These are phyloP conservation scores for Pholiota microspora DNA, from an alignment of 768 basidiomycete genomes.

Conservation along the genomic window DNA sequence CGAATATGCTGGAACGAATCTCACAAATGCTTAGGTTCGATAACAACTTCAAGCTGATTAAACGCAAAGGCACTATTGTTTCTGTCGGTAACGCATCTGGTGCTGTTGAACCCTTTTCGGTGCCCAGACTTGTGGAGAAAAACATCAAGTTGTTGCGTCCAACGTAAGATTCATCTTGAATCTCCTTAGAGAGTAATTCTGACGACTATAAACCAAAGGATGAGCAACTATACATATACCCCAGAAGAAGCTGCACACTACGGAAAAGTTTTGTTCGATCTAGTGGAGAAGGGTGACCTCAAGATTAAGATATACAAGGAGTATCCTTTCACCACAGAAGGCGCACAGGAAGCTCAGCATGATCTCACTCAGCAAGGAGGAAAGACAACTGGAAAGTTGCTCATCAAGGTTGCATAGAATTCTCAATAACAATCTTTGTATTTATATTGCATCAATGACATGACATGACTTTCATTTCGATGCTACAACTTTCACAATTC, in stretches of 20 bases:
- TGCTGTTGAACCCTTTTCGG: conserved; percentile 70
- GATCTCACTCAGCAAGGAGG: conserved; percentile 67
- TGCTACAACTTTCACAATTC: background rate
- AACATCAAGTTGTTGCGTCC: conserved; percentile 79
- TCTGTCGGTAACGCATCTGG: conserved; percentile 93
- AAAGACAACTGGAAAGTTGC: conserved; percentile 81
- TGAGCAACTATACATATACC: conserved; percentile 72
- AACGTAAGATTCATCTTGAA: conserved; percentile 44
- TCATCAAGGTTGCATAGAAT: conserved; percentile 58
- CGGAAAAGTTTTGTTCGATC: conserved; percentile 57
- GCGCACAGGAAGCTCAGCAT: conserved; percentile 69
- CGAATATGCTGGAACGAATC: background rate
- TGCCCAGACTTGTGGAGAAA: conserved; percentile 74
- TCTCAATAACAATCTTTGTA: background rate
- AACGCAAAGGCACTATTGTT: conserved; percentile 87
- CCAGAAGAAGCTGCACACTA: conserved; percentile 73
- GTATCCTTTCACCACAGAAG: conserved; percentile 84
- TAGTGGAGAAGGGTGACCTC: conserved; percentile 57
- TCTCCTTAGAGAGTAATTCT: background rate
- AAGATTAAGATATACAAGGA: conserved; percentile 71
- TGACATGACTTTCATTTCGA: background rate
- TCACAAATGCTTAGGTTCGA: conserved; percentile 53
- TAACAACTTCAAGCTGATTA: conserved; percentile 75
- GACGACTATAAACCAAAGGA: conserved; percentile 39
- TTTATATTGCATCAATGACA: background rate